phyloP scores from a whole-genome alignment of 1,284 basidiomycete species.

The Cryptococcus sp. region DNA sequence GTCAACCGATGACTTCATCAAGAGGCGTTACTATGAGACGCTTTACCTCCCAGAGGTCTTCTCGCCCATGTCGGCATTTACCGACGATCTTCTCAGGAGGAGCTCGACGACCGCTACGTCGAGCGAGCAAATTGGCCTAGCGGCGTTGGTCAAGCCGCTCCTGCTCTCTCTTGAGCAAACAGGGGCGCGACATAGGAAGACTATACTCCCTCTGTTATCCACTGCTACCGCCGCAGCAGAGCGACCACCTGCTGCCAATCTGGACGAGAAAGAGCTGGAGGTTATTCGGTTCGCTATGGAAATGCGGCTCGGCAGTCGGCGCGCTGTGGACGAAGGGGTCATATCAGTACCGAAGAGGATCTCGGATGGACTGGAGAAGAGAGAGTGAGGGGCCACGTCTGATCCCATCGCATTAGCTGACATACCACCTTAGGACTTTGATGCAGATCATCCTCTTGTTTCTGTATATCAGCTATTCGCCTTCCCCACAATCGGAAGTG shows the following conservation, averaged over 20 bases:
- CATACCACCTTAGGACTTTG: conserved; percentile 25
- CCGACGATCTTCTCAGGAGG: conserved; percentile 24
- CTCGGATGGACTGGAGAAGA: conserved; percentile 38
- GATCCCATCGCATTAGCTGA: neutral
- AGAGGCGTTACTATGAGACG: conserved; percentile 41
- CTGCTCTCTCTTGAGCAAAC: conserved; percentile 29
- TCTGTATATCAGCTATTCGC: conserved; percentile 18
- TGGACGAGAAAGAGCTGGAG: conserved; percentile 17
- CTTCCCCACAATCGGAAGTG: conserved; percentile 2
- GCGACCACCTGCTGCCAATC: neutral
- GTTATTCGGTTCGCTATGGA: conserved; percentile 27
- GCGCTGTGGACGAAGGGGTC: conserved; percentile 26
- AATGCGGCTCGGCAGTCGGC: conserved; percentile 23
- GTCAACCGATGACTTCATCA: conserved; percentile 14
- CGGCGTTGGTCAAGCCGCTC: conserved; percentile 14
- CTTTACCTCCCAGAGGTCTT: conserved; percentile 40
- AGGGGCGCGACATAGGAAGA: conserved; percentile 34
- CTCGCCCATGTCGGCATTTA: conserved; percentile 31
- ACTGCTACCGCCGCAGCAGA: conserved; percentile 5
- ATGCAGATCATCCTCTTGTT: conserved; percentile 42
- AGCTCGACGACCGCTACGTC: neutral
- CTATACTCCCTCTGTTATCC: conserved; percentile 24
- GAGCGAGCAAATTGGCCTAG: neutral
- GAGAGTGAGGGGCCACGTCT: conserved; percentile 32
- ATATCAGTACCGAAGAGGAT: conserved; percentile 24